Conservation (phyloP, 176 grass and related monocot genomes). For the Oryza brachyantha region DNA sequence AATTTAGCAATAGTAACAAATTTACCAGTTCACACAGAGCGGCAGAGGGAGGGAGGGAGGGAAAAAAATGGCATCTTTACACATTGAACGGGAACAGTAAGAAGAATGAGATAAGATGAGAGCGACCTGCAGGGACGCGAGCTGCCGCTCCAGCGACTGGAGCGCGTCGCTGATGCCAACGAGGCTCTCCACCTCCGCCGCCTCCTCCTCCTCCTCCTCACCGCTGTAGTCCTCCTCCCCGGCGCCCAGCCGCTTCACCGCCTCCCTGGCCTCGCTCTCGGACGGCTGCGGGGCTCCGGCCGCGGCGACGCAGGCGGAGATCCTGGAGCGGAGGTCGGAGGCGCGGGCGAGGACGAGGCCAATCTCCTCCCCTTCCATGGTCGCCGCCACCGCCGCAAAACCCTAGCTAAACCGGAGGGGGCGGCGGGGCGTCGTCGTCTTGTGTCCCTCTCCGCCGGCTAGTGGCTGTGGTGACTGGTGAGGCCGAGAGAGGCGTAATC, state of each 20-base stretch:
- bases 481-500: too few species aligned
- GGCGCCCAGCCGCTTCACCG: slow-evolving; percentile 10
- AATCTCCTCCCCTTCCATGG: slow-evolving; percentile 86
- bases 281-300: not conserved
- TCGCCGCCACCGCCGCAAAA: slow-evolving; percentile 18
- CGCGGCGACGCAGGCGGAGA: slow-evolving; percentile 49
- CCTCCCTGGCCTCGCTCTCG: not conserved
- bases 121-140: slow-evolving; percentile 69
- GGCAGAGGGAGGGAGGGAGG: too few species aligned
- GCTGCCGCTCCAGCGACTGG: slow-evolving; percentile 72
- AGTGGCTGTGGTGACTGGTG: too few species aligned
- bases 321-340: slow-evolving; percentile 68
- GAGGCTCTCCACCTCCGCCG: slow-evolving; percentile 41
- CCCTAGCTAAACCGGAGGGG: slow-evolving; percentile 36
- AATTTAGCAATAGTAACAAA: not conserved
- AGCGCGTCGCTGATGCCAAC: slow-evolving; percentile 68
- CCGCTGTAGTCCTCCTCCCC: not conserved
- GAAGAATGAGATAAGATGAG: not conserved
- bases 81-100: not conserved
- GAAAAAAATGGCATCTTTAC: not conserved
- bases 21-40: not conserved
- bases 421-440: not conserved
- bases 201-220: not conserved
- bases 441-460: too few species aligned
- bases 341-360: slow-evolving; percentile 74